Conservation (phyloP, 176 grass and related monocot genomes). For the Themeda triandra region DNA sequence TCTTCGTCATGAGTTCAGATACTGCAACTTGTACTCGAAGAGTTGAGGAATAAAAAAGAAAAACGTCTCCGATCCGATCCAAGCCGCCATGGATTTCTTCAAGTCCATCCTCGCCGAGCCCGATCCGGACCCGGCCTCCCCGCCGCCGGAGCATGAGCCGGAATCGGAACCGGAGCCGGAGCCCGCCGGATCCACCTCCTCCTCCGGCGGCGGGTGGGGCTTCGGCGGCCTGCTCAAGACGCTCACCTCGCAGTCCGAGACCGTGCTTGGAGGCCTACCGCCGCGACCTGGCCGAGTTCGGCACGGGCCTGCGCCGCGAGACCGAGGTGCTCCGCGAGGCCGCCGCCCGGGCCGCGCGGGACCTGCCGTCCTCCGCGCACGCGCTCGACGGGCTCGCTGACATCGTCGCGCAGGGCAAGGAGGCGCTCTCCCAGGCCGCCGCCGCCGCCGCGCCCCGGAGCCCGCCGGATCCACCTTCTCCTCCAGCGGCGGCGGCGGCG, state of each 20-base stretch:
- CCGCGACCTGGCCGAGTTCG: conserved; percentile 87
- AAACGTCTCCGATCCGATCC: conserved; percentile 14
- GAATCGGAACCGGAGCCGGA: background rate
- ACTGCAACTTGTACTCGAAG: too few relatives aligned
- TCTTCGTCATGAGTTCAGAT: too few relatives aligned
- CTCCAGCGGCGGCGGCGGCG: conserved; percentile 17
- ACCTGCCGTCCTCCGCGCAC: conserved; percentile 53
- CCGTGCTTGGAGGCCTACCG: conserved; percentile 87
- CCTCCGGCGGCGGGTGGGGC: conserved; percentile 34
- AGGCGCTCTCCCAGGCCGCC: conserved; percentile 48
- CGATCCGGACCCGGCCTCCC: conserved; percentile 27
- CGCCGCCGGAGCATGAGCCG: background rate
- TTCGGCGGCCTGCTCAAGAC: conserved; percentile 75
- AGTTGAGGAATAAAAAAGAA: too few relatives aligned
- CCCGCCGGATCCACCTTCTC: conserved; percentile 32
- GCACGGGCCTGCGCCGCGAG: conserved; percentile 88
- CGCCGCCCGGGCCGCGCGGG: conserved; percentile 49
- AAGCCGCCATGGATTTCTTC: conserved; percentile 91
- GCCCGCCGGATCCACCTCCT: conserved; percentile 21
- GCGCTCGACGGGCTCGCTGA: conserved; percentile 64
- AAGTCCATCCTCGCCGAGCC: conserved; percentile 64
- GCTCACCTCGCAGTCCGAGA: conserved; percentile 80
- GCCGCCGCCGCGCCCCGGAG: conserved; percentile 7
- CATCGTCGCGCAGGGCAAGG: conserved; percentile 93
- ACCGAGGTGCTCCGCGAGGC: conserved; percentile 72